Conservation (phyloP, 2,329 filamentous ascomycete species). For the Plectosphaerella cucumerina region DNA sequence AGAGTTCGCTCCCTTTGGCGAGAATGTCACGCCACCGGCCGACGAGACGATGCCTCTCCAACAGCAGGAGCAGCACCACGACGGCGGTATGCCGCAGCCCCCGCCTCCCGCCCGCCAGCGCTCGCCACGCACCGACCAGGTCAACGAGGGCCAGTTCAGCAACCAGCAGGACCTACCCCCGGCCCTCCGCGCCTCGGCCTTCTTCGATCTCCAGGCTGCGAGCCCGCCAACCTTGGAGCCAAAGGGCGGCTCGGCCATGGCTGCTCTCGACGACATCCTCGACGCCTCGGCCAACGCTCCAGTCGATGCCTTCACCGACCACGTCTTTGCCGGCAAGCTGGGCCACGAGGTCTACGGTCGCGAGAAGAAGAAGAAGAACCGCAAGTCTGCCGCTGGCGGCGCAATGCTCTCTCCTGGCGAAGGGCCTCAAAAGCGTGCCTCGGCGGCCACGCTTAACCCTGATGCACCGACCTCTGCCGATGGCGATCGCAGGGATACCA, state of each 20-base stretch:
- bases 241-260: conserved; percentile 78
- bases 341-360: conserved; percentile 71
- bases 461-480: too few species aligned
- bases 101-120: conserved; percentile 16
- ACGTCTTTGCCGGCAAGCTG: conserved; percentile 73
- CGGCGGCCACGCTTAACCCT: too few species aligned
- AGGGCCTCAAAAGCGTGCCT: too few species aligned
- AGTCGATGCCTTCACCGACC: conserved; percentile 87
- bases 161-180: conserved; percentile 54
- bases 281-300: conserved; percentile 86
- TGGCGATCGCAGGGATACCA: conserved; percentile 4
- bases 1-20: conserved; percentile 24
- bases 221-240: conserved; percentile 47
- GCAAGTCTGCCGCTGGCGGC: conserved; percentile 25
- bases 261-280: conserved; percentile 85
- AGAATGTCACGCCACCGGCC: conserved; percentile 3
- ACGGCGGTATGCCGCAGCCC: conserved; percentile 4
- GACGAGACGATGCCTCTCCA: conserved; percentile 1
- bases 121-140: conserved; percentile 22
- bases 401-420: conserved; percentile 5
- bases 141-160: conserved; percentile 27
- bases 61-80: neutral
- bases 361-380: conserved; percentile 40
- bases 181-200: conserved; percentile 84
- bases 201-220: conserved; percentile 69